phyloP scores from a whole-genome alignment of 202 grass and related monocot genomes.

The Setaria italica region DNA sequence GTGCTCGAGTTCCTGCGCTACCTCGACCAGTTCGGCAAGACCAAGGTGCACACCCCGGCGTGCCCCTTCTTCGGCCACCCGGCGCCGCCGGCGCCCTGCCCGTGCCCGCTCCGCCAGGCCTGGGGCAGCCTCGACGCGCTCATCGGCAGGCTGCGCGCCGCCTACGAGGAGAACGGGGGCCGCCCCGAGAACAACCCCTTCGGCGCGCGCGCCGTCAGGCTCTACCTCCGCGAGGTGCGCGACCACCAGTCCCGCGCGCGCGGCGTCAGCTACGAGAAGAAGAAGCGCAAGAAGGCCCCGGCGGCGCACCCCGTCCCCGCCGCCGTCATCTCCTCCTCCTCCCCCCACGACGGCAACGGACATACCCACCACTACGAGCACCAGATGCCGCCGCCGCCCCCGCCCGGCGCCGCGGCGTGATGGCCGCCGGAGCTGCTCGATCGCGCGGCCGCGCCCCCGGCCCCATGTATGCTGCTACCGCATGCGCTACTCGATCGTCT shows the following conservation, averaged over 20 bases:
- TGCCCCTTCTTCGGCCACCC: slow-evolving; percentile 99
- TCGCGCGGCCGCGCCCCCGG: neutral
- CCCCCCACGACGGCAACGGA: slow-evolving; percentile 32
- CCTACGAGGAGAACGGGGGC: slow-evolving; percentile 94
- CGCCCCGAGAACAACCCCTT: slow-evolving; percentile 92
- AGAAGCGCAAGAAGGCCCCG: slow-evolving; percentile 84
- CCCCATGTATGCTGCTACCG: slow-evolving; percentile 43
- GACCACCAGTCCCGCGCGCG: slow-evolving; percentile 91
- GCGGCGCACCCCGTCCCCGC: slow-evolving; percentile 33
- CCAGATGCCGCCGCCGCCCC: slow-evolving; percentile 51
- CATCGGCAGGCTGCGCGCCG: slow-evolving; percentile 79
- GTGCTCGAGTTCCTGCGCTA: slow-evolving; percentile 96
- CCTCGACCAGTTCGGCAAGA: slow-evolving; percentile 98
- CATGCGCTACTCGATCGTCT: slow-evolving; percentile 35
- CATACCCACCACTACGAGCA: slow-evolving; percentile 42
- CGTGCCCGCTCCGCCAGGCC: slow-evolving; percentile 91
- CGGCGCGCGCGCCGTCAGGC: slow-evolving; percentile 85
- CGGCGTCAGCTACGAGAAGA: slow-evolving; percentile 98
- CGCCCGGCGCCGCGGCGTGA: slow-evolving; percentile 61
- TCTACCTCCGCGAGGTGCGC: slow-evolving; percentile 94
- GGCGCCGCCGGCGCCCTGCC: slow-evolving; percentile 75
- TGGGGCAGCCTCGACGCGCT: slow-evolving; percentile 96
- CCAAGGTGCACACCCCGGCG: slow-evolving; percentile 76
- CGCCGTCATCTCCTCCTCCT: slow-evolving; percentile 19
- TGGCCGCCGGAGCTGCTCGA: neutral